A percentile compares a stretch with the other conserved stretches of the same genome.
Conservation (phyloP, 2,329 filamentous ascomycete genomes). For the Cladophialophora chaetospira region DNA sequence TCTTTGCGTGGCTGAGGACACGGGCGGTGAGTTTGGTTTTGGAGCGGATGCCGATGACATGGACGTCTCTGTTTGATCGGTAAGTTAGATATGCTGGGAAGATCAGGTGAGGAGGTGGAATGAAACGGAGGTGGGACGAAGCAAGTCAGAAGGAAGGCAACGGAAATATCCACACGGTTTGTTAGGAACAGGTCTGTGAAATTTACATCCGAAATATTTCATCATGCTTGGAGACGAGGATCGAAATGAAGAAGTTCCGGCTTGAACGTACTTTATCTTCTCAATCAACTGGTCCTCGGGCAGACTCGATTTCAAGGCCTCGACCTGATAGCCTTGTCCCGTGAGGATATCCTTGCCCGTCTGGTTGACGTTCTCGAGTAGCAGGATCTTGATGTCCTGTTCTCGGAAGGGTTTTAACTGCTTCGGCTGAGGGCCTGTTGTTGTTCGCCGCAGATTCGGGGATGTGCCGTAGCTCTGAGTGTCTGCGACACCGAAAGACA, state of each 20-base stretch:
- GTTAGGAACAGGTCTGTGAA: constrained; percentile 1
- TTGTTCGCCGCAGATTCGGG: constrained; percentile 45
- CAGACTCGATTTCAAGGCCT: constrained; percentile 83
- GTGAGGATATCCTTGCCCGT: constrained; percentile 81
- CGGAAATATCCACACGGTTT: constrained; percentile 1
- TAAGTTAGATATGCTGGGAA: too few species aligned
- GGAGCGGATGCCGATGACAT: constrained; percentile 96
- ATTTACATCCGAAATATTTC: constrained; percentile 1
- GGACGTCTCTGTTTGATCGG: constrained; percentile 76
- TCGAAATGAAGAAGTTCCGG: neutral
- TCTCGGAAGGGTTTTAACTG: constrained; percentile 93
- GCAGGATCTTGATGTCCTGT: constrained; percentile 91
- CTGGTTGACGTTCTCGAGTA: constrained; percentile 94
- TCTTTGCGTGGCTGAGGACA: constrained; percentile 85
- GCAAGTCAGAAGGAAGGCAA: constrained; percentile 1
- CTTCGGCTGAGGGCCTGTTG: constrained; percentile 59
- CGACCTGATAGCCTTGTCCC: constrained; percentile 92
- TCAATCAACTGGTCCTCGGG: constrained; percentile 92
- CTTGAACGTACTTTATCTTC: constrained; percentile 75
- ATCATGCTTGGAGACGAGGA: neutral
- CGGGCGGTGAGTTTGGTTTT: constrained; percentile 92
- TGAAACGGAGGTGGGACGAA: neutral
- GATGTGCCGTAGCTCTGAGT: constrained; percentile 44
- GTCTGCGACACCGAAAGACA: constrained; percentile 32
- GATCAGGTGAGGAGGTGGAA: neutral